phyloP scores from a whole-genome alignment of 2,329 filamentous ascomycete species.

The Talaromyces sp. region DNA sequence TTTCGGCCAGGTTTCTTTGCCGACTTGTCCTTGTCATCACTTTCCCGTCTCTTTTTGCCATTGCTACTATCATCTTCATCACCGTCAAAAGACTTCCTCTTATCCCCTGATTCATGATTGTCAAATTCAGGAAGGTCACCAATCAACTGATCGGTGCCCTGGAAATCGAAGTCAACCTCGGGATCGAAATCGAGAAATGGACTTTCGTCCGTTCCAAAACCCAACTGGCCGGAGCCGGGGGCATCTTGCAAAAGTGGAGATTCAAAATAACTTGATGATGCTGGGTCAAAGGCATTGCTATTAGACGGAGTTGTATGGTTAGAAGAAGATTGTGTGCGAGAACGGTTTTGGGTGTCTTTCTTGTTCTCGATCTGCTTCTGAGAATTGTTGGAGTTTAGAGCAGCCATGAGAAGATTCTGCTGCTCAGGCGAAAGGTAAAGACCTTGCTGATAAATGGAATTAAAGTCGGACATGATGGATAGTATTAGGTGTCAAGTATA shows the following conservation, averaged over 20 bases:
- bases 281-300: constrained; percentile 43
- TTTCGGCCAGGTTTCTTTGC: constrained; percentile 96
- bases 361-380: constrained; percentile 31
- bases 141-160: constrained; percentile 66
- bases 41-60: constrained; percentile 69
- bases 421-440: constrained; percentile 74
- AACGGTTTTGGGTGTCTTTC: not conserved
- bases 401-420: constrained; percentile 72
- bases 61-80: constrained; percentile 65
- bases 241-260: constrained; percentile 33
- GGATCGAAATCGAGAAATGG: constrained; percentile 82
- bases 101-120: constrained; percentile 56
- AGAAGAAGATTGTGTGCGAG: constrained; percentile 16
- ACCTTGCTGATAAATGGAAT: constrained; percentile 49
- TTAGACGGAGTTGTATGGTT: constrained; percentile 16
- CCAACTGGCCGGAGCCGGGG: constrained; percentile 49
- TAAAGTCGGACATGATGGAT: constrained; percentile 39
- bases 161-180: constrained; percentile 72
- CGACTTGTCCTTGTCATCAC: constrained; percentile 67
- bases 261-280: constrained; percentile 34
- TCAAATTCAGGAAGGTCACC: constrained; percentile 63
- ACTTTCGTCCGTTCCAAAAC: constrained; percentile 64
- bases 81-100: constrained; percentile 60
- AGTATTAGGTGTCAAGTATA: not conserved
- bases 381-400: constrained; percentile 68